Base-by-base conservation (phyloP, 2,329 filamentous ascomycete species). In the Penicillium sp. region DNA sequence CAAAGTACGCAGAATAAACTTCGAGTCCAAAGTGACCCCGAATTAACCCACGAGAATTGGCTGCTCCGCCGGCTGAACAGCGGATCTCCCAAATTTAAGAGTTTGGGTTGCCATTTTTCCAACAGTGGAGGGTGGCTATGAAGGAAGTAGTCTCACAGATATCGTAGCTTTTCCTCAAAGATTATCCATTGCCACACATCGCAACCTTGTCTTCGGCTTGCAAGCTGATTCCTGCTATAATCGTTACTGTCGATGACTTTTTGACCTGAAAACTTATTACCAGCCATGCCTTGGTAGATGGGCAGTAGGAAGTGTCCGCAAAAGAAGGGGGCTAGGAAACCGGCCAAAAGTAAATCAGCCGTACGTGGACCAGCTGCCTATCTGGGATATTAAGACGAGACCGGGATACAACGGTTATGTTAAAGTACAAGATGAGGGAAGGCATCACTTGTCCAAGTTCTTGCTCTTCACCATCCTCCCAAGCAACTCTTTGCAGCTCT, bases 401-500 rank as follows among this genome's bases (percentile, higher is more conserved):
- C 24, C 7, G 13, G 26, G 19, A 13, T 8, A 53, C 31, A 46
- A 48, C 37, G 24, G 26, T 17, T 24, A 6, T 21, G 9, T 33
- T 19, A 32, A 42, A 42, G 22, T 24, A 28, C 17, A 48, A 24
- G 9, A 43, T 41, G 15, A 2, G 7, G 8, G 3, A 31, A 15
- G 2, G 12, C 12, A 40, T 73, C 64, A 80, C 57, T 78, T 80
- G 53, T 81, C 78, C 54, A 82, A 61, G 35, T 74, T 76, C 63
- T 78, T 76, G 44, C 74, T 75, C 65, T 81, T 83, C 48, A 84
- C 75, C 67, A 83, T 82, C 56, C 79, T 75, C 8, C 74, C 74
- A 59, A 85, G 76, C 55, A 77, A 71, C 54, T 85, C 82, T 65
- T 81, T 84, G 61, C 80, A 82, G 13, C 73, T 72, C 65, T 83